Evolutionary conservation across 2,329 filamentous ascomycete genomes (phyloP).

Genomic region (Penicillium sp.): DNA sequence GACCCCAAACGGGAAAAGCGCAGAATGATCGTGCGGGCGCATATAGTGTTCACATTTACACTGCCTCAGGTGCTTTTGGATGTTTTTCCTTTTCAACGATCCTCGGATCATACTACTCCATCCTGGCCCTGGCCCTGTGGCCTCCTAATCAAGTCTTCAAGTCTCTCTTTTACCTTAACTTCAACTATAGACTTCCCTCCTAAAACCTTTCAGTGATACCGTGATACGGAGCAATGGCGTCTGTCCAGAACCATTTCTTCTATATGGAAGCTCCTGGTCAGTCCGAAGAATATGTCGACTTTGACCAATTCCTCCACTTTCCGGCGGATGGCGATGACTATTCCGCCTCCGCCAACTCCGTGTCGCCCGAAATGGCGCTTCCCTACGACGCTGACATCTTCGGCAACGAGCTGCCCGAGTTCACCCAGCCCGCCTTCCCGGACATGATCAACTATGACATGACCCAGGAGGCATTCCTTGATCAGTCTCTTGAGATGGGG

Average conservation of each 20-base stretch:
- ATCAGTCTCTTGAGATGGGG: conserved; percentile 17
- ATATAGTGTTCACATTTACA: conserved; percentile 6
- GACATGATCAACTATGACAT: conserved; percentile 24
- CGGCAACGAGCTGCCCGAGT: conserved; percentile 17
- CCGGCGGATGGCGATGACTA: conserved; percentile 27
- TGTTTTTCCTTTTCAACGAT: conserved; percentile 11
- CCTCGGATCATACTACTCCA: neutral
- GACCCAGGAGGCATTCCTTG: conserved; percentile 12
- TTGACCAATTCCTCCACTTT: conserved; percentile 33
- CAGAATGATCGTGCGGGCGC: neutral
- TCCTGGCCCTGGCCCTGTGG: conserved; percentile 4
- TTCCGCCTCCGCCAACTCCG: conserved; percentile 27
- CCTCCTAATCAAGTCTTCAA: neutral
- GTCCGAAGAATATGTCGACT: conserved; percentile 31
- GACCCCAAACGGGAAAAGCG: conserved; percentile 24
- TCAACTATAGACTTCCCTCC: neutral
- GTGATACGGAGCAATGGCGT: conserved; percentile 22
- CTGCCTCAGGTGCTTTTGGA: conserved; percentile 22
- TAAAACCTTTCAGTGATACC: neutral
- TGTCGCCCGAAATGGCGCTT: conserved; percentile 29
- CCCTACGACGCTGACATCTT: conserved; percentile 24
- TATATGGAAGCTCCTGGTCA: conserved; percentile 19
- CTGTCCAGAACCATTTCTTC: conserved; percentile 24
- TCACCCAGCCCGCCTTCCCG: conserved; percentile 22
- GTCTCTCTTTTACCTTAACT: neutral